phyloP scores from a whole-genome alignment of 2,329 filamentous ascomycete genomes.

The Venturia carpophila region DNA sequence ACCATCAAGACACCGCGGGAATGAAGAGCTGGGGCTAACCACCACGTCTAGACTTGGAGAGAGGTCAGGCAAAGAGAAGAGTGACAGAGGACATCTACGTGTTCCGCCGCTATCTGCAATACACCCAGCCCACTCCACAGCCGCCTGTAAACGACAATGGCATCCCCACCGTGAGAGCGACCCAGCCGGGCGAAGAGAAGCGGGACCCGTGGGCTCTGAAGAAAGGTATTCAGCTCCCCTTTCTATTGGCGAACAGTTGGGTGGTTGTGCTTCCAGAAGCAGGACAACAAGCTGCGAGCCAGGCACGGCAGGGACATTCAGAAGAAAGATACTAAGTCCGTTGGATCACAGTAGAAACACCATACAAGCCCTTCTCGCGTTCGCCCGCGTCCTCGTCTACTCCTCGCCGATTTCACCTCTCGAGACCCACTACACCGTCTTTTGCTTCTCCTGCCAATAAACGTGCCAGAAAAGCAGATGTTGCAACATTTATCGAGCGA shows the following conservation, averaged over 20 bases:
- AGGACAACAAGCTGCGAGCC: neutral
- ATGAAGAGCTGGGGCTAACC: slow-evolving; percentile 18
- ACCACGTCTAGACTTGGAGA: slow-evolving; percentile 14
- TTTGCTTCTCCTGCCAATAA: slow-evolving; percentile 4
- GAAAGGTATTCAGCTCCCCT: neutral
- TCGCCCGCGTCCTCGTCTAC: slow-evolving; percentile 1
- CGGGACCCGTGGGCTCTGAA: slow-evolving; percentile 16
- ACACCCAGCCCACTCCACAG: neutral
- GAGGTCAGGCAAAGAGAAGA: slow-evolving; percentile 1
- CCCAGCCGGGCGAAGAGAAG: slow-evolving; percentile 16
- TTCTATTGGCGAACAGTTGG: neutral
- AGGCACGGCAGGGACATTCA: neutral
- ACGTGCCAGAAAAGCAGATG: slow-evolving; percentile 13
- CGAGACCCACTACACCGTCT: slow-evolving; percentile 2
- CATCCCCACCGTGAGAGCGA: slow-evolving; percentile 14
- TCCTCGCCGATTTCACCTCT: slow-evolving; percentile 12
- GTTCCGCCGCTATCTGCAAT: slow-evolving; percentile 10
- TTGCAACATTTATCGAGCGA: slow-evolving; percentile 15
- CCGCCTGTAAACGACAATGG: slow-evolving; percentile 11
- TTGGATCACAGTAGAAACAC: neutral
- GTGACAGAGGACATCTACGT: slow-evolving; percentile 16
- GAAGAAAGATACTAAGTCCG: neutral
- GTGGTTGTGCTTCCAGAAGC: neutral
- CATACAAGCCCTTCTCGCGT: neutral
- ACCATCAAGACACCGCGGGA: neutral